phyloP scores from a whole-genome alignment of 2,329 filamentous ascomycete genomes.

The Metarhizium humberi region DNA sequence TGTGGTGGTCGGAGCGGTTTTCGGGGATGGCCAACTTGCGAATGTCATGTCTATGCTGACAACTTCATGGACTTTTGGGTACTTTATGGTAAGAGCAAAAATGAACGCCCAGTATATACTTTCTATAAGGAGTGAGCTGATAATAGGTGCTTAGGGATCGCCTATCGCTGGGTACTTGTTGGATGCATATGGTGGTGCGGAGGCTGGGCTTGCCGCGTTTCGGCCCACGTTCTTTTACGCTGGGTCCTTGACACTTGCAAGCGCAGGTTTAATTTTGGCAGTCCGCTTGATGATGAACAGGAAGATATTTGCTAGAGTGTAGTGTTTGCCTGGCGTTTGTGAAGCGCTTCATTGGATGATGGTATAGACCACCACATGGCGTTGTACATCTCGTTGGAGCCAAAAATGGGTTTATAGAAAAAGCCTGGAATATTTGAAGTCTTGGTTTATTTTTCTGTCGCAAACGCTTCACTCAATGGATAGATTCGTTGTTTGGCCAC shows the following conservation, averaged over 20 bases:
- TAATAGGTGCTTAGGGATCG: not conserved
- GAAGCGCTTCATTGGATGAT: no score
- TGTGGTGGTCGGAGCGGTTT: conserved; percentile 15
- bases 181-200: not conserved
- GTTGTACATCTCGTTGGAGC: no score
- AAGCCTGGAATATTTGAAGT: no score
- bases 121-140: not conserved
- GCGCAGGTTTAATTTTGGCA: not conserved
- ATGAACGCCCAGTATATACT: not conserved
- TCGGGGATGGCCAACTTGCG: conserved; percentile 13
- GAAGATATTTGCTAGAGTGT: not conserved
- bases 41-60: conserved; percentile 17
- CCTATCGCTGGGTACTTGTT: not conserved
- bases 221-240: not conserved
- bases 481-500: no score
- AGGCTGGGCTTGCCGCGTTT: not conserved
- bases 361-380: no score
- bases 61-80: conserved; percentile 21
- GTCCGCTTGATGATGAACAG: not conserved
- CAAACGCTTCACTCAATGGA: no score
- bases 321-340: not conserved
- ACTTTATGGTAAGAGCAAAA: conserved; percentile 17
- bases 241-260: not conserved
- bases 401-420: no score
- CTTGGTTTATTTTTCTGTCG: no score